Base-by-base conservation (phyloP, 805 yeast species). In the Cyberlindnera americana region DNA sequence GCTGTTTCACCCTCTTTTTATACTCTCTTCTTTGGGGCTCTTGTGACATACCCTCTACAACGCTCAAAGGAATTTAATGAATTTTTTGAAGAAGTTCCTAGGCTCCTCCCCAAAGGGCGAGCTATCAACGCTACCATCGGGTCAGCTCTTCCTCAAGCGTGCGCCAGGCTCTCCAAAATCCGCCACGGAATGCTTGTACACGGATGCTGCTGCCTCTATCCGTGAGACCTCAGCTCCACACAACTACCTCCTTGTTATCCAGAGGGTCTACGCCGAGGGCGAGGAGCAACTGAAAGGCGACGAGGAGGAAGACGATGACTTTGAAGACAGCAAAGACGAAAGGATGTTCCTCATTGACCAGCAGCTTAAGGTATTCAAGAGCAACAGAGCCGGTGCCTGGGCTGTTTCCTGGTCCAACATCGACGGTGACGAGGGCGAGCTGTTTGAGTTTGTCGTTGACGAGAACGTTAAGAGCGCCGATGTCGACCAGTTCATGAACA, bases 401-500 rank as follows among this genome's bases (percentile, higher is more conserved):
- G 77, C 81, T 2, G 72, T 91, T 19, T 68, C 82, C 0, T 91
- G 98, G 98, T 70, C 65, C 12, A 96, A 93, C 59, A 57, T 78
- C 26, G 79, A 78, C 31, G 96, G 96, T n/a, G 96, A 90, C 53
- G 69, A 72, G 5, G 96, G 88, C 18, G 97, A 90, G 54, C 65
- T 70, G 47, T 88, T 83, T 60, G 95, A 89, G 61, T 90, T 86
- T 62, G 71, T 83, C 17, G 76, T 87, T 35, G 86, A 79, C 45
- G 73, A 72, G 34, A 71, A 73, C 12, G 75, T 80, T n/a, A 66
- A 77, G 8, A 48, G 53, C 12, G 43, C 65, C 13, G 75, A 69
- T 19, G 75, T 83, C 28, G 77, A 81, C 23, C 68, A 70, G 30
- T 91, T 91, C 58, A 73, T 82, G 64, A 57, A 65, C 19, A 67